Conservation (phyloP, 352 stramenopile species). For the Phytophthora sansomeana region DNA sequence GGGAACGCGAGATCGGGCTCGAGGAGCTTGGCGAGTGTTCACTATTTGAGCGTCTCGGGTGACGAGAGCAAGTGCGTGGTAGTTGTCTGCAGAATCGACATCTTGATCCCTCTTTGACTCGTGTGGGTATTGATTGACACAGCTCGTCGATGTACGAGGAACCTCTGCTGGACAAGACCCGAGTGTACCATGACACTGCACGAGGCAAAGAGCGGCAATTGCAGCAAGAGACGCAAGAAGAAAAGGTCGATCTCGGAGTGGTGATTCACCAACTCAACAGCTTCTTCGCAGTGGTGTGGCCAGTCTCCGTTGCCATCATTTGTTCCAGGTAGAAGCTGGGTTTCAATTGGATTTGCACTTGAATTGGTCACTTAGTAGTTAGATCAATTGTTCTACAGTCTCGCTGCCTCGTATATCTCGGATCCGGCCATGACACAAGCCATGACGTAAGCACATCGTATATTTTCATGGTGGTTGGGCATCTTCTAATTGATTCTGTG, state of each 20-base stretch:
- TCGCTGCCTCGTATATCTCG: constrained; percentile 55
- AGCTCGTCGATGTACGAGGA: constrained; percentile 59
- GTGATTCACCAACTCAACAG: constrained; percentile 77
- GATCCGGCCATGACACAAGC: constrained; percentile 55
- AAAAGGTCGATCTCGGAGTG: constrained; percentile 35
- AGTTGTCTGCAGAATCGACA: too few species aligned
- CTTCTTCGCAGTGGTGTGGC: constrained; percentile 80
- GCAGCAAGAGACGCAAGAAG: constrained; percentile 22
- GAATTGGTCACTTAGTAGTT: neutral
- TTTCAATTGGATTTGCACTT: neutral
- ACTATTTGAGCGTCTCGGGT: constrained; percentile 32
- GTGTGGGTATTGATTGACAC: neutral
- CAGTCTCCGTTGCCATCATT: constrained; percentile 78
- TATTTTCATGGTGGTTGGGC: too few species aligned
- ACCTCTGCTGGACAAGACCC: constrained; percentile 53
- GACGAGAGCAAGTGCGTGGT: constrained; percentile 35
- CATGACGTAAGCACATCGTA: too few species aligned
- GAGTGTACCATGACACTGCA: constrained; percentile 5
- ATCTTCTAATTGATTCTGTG: neutral
- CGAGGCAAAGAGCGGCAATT: constrained; percentile 24
- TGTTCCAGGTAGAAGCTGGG: constrained; percentile 50
- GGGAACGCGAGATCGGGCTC: constrained; percentile 49
- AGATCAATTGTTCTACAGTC: constrained; percentile 30
- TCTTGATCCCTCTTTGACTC: too few species aligned
- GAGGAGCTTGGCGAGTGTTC: constrained; percentile 42